Conservation (phyloP, 208 protist genomes). For the Leishmania turanica region DNA sequence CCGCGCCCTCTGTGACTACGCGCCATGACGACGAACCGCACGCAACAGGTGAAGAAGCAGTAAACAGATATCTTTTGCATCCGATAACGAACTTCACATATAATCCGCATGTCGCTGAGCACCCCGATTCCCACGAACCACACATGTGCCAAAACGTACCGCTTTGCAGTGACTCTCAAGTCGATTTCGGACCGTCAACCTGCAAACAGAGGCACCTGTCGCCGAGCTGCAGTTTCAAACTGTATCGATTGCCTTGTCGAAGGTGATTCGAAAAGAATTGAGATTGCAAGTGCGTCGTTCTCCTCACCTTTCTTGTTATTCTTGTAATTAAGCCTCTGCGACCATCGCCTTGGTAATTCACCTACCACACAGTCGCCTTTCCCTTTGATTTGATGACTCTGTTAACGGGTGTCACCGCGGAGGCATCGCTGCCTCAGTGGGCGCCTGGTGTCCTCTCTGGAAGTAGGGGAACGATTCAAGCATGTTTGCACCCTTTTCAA, state of each 20-base stretch:
- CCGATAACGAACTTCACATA: background rate
- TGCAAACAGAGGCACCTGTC: background rate
- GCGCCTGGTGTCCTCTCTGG: too few relatives aligned
- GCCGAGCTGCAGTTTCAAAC: background rate
- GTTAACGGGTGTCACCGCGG: too few relatives aligned
- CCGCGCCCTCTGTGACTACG: background rate
- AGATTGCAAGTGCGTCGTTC: background rate
- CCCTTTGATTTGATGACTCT: too few relatives aligned
- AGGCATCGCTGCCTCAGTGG: too few relatives aligned
- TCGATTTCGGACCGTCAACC: background rate
- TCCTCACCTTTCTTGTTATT: background rate
- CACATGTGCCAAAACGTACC: background rate
- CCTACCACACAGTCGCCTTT: too few relatives aligned
- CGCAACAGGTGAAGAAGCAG: background rate
- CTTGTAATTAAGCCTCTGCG: background rate
- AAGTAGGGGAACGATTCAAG: too few relatives aligned
- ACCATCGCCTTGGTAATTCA: too few relatives aligned
- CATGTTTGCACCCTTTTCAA: too few relatives aligned
- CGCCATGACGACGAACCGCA: background rate
- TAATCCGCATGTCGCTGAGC: background rate
- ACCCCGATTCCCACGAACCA: background rate
- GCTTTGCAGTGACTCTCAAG: too few relatives aligned
- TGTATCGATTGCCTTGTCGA: background rate
- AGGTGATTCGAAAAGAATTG: accelerated
- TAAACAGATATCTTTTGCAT: background rate